Evolutionary conservation across 139 green algal species (phyloP), one percentile per base, ranked within the genome.

Genomic region (Coccomyxa sp.): DNA sequence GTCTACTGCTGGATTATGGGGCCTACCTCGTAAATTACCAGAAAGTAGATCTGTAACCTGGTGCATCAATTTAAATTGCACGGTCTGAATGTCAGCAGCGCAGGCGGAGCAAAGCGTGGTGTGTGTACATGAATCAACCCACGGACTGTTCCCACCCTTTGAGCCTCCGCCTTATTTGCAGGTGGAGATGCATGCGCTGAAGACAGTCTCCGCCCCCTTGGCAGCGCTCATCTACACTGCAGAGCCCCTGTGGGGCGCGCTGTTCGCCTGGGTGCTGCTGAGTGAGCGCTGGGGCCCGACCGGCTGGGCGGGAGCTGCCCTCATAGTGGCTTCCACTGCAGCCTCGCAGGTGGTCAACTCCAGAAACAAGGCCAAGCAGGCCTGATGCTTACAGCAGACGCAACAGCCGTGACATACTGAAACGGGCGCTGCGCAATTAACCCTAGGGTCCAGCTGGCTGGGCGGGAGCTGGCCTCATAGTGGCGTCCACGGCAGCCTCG

Each of bases 201-300:
- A 78, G 31, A 36, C 82, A 31, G 80, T 86, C n/a, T 78, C 76
- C 18, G 82, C 90, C 24, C 41, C 82, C 35, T 31, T 86, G 39
- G 90, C 90, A 0, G 89, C 88, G 31, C 55, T 94, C 24, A 89
- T 92, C 22, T 94, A 94, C 84, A 87, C 85, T 0, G 38, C 86
- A 12, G 90, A 94, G 82, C 88, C 88, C 31, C 38, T 94, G 39
- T 94, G 83, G 84, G 89, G 89, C 31, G 83, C 87, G 2, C 78
- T 36, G 4, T 86, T 92, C 55, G 89, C 89, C 24, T 93, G 78
- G 70, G 16, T 84, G 29, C 39, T 93, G 18, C 81, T 92, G 34
- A 82, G 81, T n/a, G 89, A 93, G 70, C 81, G 83, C 55, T 89
- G 85, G 86, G 82, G 80, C 27, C 12, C 77, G 18, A 58, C 69